Evolutionary conservation across 345 rosid species (phyloP), one percentile per base, ranked within the genome.

Genomic region (Gossypium arboreum): DNA sequence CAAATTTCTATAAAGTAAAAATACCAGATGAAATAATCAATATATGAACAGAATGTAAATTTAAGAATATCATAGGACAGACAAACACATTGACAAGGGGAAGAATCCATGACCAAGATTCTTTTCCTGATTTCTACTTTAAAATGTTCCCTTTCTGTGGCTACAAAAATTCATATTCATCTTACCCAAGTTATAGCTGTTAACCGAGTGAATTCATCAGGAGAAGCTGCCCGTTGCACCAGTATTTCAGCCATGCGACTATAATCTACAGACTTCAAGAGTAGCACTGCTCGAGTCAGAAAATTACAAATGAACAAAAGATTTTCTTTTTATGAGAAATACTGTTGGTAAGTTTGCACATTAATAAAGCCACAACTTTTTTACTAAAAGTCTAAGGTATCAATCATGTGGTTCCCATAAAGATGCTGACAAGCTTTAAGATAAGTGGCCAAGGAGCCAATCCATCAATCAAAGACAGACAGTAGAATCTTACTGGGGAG

Each of bases 261-360:
- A 89, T 96, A 96, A 92, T 96, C 99, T 93, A 93, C 99, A 93
- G 99, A 96, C 99, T 96, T 92, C 88, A 90, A 90, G 84, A 93
- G 89, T 83, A 88, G 86, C 86, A 95, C 92, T 86, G 92, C 84
- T 86, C 77, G 83, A 88, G 93, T 92, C 91, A 94, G 94, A 85
- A 86, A 89, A 87, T 88, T 83, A 79, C 77, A 80, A 73, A 85
- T 85, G 86, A 87, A 87, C 80, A 83, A 82, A 72, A 80, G 57
- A 75, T 78, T 78, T 76, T 75, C 56, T 59, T 83, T 77, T 72
- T 59, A 75, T 73, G 71, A 66, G 67, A 79, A 79, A 76, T 20
- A 57, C 76, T 62, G 41, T 70, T 67, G n/a, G 68, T 50, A 58
- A 55, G 27, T 56, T 27, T 48, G 27, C 27, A 68, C 41, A 51